Base-by-base conservation (phyloP, 169 alveolate genomes). In the Babesia bovis region DNA sequence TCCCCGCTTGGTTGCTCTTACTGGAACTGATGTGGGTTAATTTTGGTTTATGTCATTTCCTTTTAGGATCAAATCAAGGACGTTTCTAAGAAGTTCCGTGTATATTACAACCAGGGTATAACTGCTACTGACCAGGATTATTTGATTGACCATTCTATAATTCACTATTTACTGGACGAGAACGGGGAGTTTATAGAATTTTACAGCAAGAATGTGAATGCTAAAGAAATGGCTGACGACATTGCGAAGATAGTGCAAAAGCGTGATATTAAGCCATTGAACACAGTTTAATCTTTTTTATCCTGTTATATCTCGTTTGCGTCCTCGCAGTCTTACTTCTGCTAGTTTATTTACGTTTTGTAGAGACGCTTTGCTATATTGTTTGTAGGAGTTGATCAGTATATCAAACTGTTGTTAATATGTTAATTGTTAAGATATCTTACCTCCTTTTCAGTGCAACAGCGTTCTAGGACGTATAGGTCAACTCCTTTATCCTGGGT, bases 71-170 rank as follows among this genome's bases (percentile, higher is more conserved):
- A 51, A 72, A 87, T 87, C n/a, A 50, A 61, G 38, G 66, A 73
- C 19, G 93, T 83, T 12, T 74, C 93, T 12, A 87, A 83, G 52
- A 58, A 74, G 76, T 87, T 83, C 68, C 78, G 93, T 44, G 93
- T 87, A 21, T 87, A 87, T 28, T 87, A 83, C 51, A 87, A 87
- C 59, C 82, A 53, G 50, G 87, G 87, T 49, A 69, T 78, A 33
- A 70, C n/a, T 15, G 73, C 87, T 3, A 76, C 85, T 17, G 87
- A 78, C 17, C 66, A 69, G 44, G 87, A 93, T 65, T 93, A 93
- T 65, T 81, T 93, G 45, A 90, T 93, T 33, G 97, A 93, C 69
- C 96, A 93, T 70, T 93, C 97, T 9, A 93, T 93, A 36, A 93
- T 93, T 10, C 97, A 93, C 50, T 93, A 93, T 57, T 83, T 93